These are phyloP conservation scores for Pseudogymnoascus sp. DNA, from an alignment of 2,329 filamentous ascomycete species.

Conservation along the genomic window DNA sequence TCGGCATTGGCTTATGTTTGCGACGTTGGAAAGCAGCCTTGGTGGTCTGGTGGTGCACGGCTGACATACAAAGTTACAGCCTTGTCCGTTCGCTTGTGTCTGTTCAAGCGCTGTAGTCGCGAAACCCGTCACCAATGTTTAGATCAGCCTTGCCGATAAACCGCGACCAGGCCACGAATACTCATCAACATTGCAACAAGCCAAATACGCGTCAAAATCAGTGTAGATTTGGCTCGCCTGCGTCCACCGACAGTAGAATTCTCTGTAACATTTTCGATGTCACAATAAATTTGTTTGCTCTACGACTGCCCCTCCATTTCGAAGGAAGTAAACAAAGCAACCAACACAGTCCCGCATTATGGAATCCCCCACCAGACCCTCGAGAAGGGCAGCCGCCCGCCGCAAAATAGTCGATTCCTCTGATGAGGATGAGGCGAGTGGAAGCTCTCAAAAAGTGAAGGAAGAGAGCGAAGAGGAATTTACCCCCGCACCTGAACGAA, in stretches of 20 bases:
- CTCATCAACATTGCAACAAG: background rate
- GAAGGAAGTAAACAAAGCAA: constrained; percentile 10
- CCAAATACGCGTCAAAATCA: background rate
- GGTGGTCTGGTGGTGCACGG: constrained; percentile 4
- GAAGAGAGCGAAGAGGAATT: constrained; percentile 68
- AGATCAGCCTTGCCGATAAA: constrained; percentile 8
- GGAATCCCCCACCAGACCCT: constrained; percentile 42
- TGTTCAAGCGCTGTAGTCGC: background rate
- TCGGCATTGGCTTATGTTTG: constrained; percentile 14
- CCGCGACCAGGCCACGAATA: background rate
- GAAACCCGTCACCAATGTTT: constrained; percentile 7
- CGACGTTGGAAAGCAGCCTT: constrained; percentile 1
- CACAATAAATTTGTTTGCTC: background rate
- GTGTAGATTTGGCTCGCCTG: background rate
- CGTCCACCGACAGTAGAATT: background rate
- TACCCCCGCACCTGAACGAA: constrained; percentile 59
- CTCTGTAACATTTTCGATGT: background rate
- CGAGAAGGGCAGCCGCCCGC: constrained; percentile 52
- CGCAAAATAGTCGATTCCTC: constrained; percentile 68
- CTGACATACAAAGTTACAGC: constrained; percentile 8
- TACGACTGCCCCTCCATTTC: constrained; percentile 1
- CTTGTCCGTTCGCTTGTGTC: constrained; percentile 1
- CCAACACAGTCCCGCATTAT: background rate
- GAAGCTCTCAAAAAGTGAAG: constrained; percentile 45
- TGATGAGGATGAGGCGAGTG: constrained; percentile 63